Percentiles rank a stretch among this genome's conserved stretches.
Evolutionary conservation across 371 early-diverging fungal genomes (phyloP).

Genomic region (Funneliformis caledonium): DNA sequence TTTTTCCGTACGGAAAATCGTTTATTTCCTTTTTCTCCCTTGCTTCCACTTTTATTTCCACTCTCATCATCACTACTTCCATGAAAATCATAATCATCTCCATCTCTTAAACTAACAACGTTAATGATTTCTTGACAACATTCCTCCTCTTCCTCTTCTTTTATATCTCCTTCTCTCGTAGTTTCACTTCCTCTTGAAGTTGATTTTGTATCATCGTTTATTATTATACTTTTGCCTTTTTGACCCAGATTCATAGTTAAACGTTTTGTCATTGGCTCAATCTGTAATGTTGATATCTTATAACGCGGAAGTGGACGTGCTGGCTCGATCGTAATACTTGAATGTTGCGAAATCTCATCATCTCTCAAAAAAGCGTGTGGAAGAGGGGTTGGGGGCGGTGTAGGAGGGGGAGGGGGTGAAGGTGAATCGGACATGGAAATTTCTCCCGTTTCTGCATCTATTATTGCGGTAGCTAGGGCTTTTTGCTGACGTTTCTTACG

Average conservation of each 20-base stretch:
- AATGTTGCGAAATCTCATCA: neutral
- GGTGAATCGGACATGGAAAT: neutral
- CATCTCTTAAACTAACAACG: neutral
- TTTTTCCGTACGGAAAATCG: neutral
- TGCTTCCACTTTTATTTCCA: neutral
- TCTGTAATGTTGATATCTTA: slow-evolving; percentile 32
- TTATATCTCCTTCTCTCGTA: neutral
- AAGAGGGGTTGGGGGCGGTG: slow-evolving; percentile 19
- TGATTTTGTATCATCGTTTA: slow-evolving; percentile 6
- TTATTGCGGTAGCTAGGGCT: slow-evolving; percentile 4
- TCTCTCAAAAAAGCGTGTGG: neutral
- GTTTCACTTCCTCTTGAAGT: slow-evolving; percentile 18
- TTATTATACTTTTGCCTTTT: slow-evolving; percentile 30
- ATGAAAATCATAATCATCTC: neutral
- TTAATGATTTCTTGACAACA: too few species aligned
- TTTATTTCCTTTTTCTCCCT: neutral
- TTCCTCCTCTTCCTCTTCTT: neutral
- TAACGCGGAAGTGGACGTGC: slow-evolving; percentile 3
- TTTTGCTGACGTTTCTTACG: neutral
- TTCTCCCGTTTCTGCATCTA: slow-evolving; percentile 14
- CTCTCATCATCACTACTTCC: neutral
- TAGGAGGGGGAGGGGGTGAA: slow-evolving; percentile 21
- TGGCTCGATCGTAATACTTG: too few species aligned
- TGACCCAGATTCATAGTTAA: slow-evolving; percentile 31
- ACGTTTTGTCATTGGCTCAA: slow-evolving; percentile 39